phyloP scores from a whole-genome alignment of 73 alveolate genomes.

The Uronychia setigera region DNA sequence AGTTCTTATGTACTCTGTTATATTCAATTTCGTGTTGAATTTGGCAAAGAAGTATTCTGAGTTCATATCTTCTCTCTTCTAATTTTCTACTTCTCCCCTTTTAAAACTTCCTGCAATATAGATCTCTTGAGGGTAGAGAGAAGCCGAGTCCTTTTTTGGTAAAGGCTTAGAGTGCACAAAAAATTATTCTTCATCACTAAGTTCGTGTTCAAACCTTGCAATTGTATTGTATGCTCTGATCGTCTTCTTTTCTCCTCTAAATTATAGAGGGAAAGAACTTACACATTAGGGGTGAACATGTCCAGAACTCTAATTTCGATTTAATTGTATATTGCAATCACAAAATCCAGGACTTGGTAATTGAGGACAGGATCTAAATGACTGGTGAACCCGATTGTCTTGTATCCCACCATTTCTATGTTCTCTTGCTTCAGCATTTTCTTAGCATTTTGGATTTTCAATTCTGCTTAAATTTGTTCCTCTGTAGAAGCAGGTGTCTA shows the following conservation, averaged over 20 bases:
- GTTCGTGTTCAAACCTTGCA: background rate
- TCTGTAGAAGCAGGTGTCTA: background rate
- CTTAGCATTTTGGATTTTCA: background rate
- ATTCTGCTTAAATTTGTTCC: background rate
- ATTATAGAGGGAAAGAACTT: background rate
- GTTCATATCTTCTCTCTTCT: too few species aligned
- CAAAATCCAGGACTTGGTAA: background rate
- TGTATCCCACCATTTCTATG: background rate
- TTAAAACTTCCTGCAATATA: background rate
- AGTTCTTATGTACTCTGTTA: constrained; percentile 26
- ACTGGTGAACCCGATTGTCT: background rate
- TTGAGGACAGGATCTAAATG: background rate
- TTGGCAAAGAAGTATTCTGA: constrained; percentile 25
- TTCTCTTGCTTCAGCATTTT: background rate
- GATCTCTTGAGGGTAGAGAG: background rate
- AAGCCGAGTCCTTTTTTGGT: background rate
- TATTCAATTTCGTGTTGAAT: constrained; percentile 37
- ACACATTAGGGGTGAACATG: background rate
- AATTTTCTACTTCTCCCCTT: background rate
- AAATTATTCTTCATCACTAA: background rate
- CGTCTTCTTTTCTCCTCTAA: background rate
- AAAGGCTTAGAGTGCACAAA: background rate
- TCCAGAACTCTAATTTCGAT: background rate
- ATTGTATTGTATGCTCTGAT: background rate
- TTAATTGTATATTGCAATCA: background rate